Evolutionary conservation across 2,329 filamentous ascomycete species (phyloP).

Genomic region (Sclerotinia trifoliorum): DNA sequence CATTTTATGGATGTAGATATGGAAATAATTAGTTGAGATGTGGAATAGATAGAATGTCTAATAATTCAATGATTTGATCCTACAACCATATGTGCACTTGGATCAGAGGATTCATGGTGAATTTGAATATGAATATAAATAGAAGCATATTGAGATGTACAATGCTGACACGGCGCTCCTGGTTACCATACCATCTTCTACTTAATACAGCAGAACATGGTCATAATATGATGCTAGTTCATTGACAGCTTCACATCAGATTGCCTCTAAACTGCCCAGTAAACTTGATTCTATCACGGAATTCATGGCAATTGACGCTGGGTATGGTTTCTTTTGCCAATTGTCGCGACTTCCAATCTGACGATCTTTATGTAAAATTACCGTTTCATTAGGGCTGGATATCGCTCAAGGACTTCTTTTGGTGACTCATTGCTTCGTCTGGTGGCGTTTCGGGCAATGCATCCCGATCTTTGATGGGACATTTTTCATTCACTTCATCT

Average conservation of each 20-base stretch:
- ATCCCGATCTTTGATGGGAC: background rate
- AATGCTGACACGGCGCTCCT: background rate
- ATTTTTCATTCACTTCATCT: background rate
- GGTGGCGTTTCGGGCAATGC: background rate
- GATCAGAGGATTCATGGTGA: background rate
- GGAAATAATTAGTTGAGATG: background rate
- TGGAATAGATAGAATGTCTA: background rate
- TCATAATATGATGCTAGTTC: background rate
- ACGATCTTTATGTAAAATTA: background rate
- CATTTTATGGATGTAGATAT: background rate
- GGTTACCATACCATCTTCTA: fast-evolving
- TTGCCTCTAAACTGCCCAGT: background rate
- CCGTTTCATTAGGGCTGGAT: background rate
- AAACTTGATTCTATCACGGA: background rate
- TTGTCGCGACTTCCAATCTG: background rate
- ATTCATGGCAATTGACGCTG: too few relatives aligned
- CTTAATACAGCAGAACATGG: fast-evolving
- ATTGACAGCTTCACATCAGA: background rate
- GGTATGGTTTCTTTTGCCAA: background rate
- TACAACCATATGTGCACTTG: background rate
- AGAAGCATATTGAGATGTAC: background rate
- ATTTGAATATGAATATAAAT: background rate
- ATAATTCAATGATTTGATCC: background rate
- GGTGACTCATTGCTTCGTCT: background rate
- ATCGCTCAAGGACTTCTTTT: background rate